Evolutionary conservation across 257 asterid genomes (phyloP).

Genomic region (Solanum piurae): DNA sequence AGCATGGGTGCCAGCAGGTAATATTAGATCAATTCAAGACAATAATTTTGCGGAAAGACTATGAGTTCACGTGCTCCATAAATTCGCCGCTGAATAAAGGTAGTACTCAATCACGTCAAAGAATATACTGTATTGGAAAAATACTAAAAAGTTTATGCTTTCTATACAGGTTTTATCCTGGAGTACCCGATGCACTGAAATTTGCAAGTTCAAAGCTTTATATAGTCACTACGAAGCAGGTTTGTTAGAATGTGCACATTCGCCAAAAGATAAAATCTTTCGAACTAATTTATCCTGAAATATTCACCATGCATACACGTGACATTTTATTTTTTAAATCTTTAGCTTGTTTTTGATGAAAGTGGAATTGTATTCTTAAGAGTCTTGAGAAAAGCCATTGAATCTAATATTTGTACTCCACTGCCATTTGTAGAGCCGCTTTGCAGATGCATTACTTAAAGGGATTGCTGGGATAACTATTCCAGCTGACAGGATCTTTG

Average conservation of each 20-base stretch:
- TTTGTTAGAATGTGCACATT: background rate
- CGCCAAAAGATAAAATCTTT: background rate
- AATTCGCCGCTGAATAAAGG: background rate
- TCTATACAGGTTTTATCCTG: slow-evolving; percentile 76
- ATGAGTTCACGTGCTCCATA: background rate
- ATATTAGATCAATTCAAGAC: background rate
- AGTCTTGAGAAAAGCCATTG: background rate
- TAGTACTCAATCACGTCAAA: background rate
- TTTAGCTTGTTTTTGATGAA: background rate
- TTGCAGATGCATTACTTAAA: slow-evolving; percentile 74
- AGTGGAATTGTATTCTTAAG: background rate
- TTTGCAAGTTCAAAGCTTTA: slow-evolving; percentile 87
- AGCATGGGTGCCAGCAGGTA: background rate
- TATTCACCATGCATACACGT: background rate
- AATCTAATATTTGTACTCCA: background rate
- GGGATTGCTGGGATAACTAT: slow-evolving; percentile 78
- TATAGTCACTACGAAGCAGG: slow-evolving; percentile 93
- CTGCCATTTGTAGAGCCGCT: slow-evolving; percentile 49
- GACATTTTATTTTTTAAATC: background rate
- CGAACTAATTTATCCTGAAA: background rate
- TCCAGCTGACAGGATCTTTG: slow-evolving; percentile 75
- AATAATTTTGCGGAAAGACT: background rate
- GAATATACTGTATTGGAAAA: background rate
- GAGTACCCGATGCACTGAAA: slow-evolving; percentile 87
- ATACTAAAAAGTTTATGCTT: background rate